These are phyloP conservation scores for Tulasnella sp. DNA, from an alignment of 768 basidiomycete genomes.

Conservation along the genomic window DNA sequence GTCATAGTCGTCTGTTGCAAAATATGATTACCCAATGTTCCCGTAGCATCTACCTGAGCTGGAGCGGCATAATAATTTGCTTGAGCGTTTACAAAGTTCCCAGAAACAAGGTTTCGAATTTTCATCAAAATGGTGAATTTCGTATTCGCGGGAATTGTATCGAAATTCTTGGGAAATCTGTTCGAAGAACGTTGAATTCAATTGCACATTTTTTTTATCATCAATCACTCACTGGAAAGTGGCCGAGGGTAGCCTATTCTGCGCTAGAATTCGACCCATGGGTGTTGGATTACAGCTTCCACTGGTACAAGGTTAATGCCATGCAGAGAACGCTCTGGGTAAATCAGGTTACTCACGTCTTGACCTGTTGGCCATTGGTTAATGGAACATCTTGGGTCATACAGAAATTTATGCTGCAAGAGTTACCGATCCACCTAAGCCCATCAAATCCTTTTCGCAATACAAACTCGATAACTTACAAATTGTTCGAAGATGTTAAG, in stretches of 20 bases:
- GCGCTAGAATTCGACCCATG: slow-evolving; percentile 24
- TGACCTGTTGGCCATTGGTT: slow-evolving; percentile 10
- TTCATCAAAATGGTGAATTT: slow-evolving; percentile 16
- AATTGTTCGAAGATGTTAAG: slow-evolving; percentile 27
- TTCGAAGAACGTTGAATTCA: slow-evolving; percentile 20
- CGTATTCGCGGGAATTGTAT: slow-evolving; percentile 12
- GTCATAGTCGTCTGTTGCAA: background rate
- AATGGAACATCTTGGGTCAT: slow-evolving; percentile 11
- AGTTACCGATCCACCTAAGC: background rate
- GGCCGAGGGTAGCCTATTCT: slow-evolving; percentile 18
- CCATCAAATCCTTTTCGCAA: background rate
- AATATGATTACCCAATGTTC: slow-evolving; percentile 15
- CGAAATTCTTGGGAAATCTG: slow-evolving; percentile 10
- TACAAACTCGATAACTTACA: slow-evolving; percentile 12
- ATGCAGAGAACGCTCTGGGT: slow-evolving; percentile 23
- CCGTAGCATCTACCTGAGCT: slow-evolving; percentile 21
- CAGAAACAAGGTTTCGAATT: slow-evolving; percentile 20
- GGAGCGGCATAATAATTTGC: slow-evolving; percentile 24
- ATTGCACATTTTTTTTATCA: slow-evolving; percentile 1
- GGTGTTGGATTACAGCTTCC: slow-evolving; percentile 26
- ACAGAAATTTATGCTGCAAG: slow-evolving; percentile 21
- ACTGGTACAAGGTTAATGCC: slow-evolving; percentile 23
- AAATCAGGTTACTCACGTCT: no score
- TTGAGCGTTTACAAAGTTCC: slow-evolving; percentile 26
- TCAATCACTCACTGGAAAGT: background rate